Base-by-base conservation (phyloP, 2,329 filamentous ascomycete genomes). In the Teratosphaeria destructans region DNA sequence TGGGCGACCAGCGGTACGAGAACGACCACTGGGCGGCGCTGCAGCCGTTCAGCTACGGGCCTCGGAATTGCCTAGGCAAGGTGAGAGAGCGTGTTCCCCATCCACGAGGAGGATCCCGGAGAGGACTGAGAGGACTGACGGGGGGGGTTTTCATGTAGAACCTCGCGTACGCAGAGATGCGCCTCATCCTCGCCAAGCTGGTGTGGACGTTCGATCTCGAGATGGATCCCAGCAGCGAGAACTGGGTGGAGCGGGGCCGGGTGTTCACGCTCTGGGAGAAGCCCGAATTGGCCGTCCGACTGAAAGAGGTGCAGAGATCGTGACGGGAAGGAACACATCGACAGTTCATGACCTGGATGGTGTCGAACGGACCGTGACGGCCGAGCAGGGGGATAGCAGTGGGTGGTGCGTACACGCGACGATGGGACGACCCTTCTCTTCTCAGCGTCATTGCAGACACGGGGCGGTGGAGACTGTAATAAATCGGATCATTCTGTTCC, bases 131-230 rank as follows among this genome's bases (percentile, higher is more conserved):
- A 19, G 1, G 19, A 19, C 59, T 60, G 47, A 60, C 55, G 23
- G 37, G 5, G 8, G 12, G n/a, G 26, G 2, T n/a, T 23, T 2
- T 23, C 23, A 23, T 23, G 1, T 62, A 66, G 57, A 71, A 72
- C 49, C 65, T 77, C 19, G 75, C 74, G 0, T 71, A 70, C 52
- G 67, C 68, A 10, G 74, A 77, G 61, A 70, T 75, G 63, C 65
- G 70, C 3, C 52, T 78, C 2, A 71, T 75, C 2, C 60, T 78
- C 23, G 68, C 75, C 3, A 74, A 73, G 59, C 47, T 78, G 35
- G 35, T 77, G 3, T 78, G 67, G 65, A 66, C 67, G 1, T 78
- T 77, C 58, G 73, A 78, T 63, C 59, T 74, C 35, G 66, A 72
- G 60, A 61, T 74, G 29, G 60, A 66, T 12, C 57, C 66, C 11